phyloP scores from a whole-genome alignment of 1,284 basidiomycete genomes.

The Leccinum angustisporum region DNA sequence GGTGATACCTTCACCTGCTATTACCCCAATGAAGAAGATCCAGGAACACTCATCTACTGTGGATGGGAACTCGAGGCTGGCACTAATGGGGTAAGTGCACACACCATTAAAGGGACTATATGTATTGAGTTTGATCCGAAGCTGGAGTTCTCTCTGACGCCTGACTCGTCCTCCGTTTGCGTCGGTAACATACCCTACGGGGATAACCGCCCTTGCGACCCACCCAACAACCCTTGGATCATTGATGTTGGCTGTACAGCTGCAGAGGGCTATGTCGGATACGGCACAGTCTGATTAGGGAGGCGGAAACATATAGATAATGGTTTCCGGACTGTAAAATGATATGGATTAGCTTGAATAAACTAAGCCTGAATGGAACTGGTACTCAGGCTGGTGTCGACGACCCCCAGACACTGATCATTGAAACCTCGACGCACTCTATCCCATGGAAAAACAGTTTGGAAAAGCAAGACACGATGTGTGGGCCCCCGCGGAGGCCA shows the following conservation, averaged over 20 bases:
- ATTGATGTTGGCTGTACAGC: conserved; percentile 7
- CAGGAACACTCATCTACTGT: conserved; percentile 15
- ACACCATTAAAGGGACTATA: not conserved
- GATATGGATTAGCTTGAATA: not conserved
- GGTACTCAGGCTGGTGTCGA: too few species aligned
- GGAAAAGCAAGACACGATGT: not conserved
- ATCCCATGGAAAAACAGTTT: not conserved
- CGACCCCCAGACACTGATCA: too few species aligned
- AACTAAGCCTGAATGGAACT: not conserved
- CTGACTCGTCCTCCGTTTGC: conserved; percentile 14
- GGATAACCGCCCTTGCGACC: conserved; percentile 11
- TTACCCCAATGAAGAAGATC: conserved; percentile 14
- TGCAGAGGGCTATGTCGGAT: conserved; percentile 19
- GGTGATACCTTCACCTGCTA: conserved; percentile 15
- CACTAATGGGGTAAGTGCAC: not conserved
- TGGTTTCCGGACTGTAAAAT: not conserved
- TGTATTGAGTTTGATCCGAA: not conserved
- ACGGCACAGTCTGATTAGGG: not conserved
- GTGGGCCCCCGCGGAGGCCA: not conserved
- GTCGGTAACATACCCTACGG: conserved; percentile 2
- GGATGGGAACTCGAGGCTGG: not conserved
- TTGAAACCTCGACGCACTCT: not conserved
- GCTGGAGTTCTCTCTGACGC: conserved; percentile 3
- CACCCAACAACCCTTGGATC: conserved; percentile 21
- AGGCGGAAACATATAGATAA: not conserved